These are phyloP conservation scores for Elsinoe perseae DNA, from an alignment of 2,329 filamentous ascomycete genomes.

Conservation along the genomic window DNA sequence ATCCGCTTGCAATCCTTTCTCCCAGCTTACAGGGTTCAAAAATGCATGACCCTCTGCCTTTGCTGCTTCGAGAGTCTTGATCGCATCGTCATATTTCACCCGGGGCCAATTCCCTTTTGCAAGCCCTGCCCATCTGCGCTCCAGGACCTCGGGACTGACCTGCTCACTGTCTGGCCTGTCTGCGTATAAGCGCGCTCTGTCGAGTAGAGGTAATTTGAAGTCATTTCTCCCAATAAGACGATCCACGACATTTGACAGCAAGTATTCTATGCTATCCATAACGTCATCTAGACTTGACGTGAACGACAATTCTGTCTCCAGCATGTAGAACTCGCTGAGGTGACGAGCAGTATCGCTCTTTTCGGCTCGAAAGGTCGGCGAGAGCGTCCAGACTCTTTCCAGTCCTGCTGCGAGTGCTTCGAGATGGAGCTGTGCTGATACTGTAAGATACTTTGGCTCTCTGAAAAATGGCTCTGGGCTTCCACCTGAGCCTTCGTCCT, in stretches of 20 bases:
- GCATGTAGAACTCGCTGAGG: slow-evolving; percentile 97
- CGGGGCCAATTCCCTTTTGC: slow-evolving; percentile 68
- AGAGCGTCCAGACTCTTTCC: slow-evolving; percentile 86
- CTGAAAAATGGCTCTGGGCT: slow-evolving; percentile 60
- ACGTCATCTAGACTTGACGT: slow-evolving; percentile 60
- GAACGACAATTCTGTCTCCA: slow-evolving; percentile 85
- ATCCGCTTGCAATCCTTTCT: slow-evolving; percentile 72
- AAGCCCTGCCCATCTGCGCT: slow-evolving; percentile 65
- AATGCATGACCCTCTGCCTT: slow-evolving; percentile 47
- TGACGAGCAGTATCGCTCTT: slow-evolving; percentile 88
- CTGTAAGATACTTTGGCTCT: slow-evolving; percentile 84
- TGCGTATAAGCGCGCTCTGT: background rate
- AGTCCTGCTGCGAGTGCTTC: slow-evolving; percentile 85
- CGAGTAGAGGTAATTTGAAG: too few relatives aligned
- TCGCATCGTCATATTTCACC: slow-evolving; percentile 73
- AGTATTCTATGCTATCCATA: too few relatives aligned
- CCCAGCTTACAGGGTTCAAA: slow-evolving; percentile 61
- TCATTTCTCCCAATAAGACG: too few relatives aligned
- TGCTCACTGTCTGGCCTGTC: slow-evolving; percentile 20
- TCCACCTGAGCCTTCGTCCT: slow-evolving; percentile 32
- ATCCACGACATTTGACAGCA: too few relatives aligned
- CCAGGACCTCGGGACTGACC: slow-evolving; percentile 47
- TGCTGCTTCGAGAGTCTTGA: slow-evolving; percentile 55
- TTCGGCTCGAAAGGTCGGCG: slow-evolving; percentile 89
- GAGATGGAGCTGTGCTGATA: slow-evolving; percentile 88